Evolutionary conservation across 2,329 filamentous ascomycete genomes (phyloP), one percentile per base, ranked within the genome.

Genomic region (Exophiala viscosa): DNA sequence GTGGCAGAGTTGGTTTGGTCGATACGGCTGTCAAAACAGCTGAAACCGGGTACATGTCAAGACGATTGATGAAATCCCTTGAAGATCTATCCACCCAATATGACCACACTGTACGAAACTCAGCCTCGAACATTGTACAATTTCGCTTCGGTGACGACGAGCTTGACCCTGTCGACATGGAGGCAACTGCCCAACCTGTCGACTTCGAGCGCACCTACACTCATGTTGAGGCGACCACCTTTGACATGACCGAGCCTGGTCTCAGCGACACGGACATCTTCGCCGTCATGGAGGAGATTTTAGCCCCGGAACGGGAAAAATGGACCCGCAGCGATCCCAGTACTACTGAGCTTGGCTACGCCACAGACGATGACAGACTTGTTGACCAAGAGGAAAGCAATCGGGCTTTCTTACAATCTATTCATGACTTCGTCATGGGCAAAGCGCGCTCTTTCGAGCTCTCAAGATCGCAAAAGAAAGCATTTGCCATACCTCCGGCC

Each of bases 31-130:
- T 59, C 74, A 99, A 99, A 76, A 99, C 93, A 48, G 93, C 93
- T 48, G 93, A 99, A 71, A 99, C 93, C 9, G 93, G 93, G 60
- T 99, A 99, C 73, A 99, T 99, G 93, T 97, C 92, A 58, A 86
- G 93, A 73, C 85, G 93, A 62, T 71, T 99, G 67, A 99, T 99
- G 92, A 99, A 99, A 72, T 96, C 90, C 2, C 74, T 99, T 44
- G 93, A 99, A 68, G 93, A 99, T 76, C 75, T 97, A 2, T 96
- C 91, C 1, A 90, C 88, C 0, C 84, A 90, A 64, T 99, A 99
- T 64, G 93, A 99, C 64, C 83, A 95, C 64, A 99, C 93, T 0
- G 92, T 99, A 0, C 84, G 93, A 51, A 97, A 92, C 23, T 96
- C 91, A 0, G 86, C 86, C 1, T 88, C 88, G 6, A 85, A 85